These are phyloP conservation scores for Lithohypha guttulata DNA, from an alignment of 2,329 filamentous ascomycete genomes.

Conservation along the genomic window DNA sequence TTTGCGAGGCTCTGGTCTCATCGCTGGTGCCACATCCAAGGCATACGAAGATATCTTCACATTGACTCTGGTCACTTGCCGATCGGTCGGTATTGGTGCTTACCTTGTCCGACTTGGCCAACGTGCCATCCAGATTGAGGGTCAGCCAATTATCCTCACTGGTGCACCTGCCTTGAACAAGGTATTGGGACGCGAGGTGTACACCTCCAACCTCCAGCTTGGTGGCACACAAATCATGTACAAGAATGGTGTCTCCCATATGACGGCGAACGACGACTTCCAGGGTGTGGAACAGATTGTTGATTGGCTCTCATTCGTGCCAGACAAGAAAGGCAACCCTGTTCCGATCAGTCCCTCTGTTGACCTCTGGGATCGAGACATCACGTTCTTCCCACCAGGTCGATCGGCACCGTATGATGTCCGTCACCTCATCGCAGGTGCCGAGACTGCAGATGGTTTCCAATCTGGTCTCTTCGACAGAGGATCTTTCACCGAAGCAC, in stretches of 20 bases:
- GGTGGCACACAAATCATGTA: conserved; percentile 99
- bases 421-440: conserved; percentile 82
- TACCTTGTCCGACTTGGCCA: conserved; percentile 97
- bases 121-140: conserved; percentile 96
- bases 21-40: conserved; percentile 90
- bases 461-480: conserved; percentile 89
- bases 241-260: conserved; percentile 97
- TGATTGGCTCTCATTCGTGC: conserved; percentile 94
- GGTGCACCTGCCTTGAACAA: conserved; percentile 98
- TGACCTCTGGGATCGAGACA: conserved; percentile 87
- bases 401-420: conserved; percentile 78
- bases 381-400: conserved; percentile 66
- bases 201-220: conserved; percentile 97
- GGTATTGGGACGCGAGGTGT: conserved; percentile 91
- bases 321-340: conserved; percentile 85
- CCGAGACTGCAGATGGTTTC: conserved; percentile 76
- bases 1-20: conserved; percentile 90
- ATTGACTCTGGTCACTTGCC: conserved; percentile 90
- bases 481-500: conserved; percentile 90
- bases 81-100: conserved; percentile 97
- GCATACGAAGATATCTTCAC: conserved; percentile 99
- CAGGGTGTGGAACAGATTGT: conserved; percentile 96
- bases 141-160: conserved; percentile 96
- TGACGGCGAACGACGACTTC: conserved; percentile 96
- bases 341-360: conserved; percentile 80